phyloP scores from a whole-genome alignment of 116 monocot species.

The Posidonia oceanica region DNA sequence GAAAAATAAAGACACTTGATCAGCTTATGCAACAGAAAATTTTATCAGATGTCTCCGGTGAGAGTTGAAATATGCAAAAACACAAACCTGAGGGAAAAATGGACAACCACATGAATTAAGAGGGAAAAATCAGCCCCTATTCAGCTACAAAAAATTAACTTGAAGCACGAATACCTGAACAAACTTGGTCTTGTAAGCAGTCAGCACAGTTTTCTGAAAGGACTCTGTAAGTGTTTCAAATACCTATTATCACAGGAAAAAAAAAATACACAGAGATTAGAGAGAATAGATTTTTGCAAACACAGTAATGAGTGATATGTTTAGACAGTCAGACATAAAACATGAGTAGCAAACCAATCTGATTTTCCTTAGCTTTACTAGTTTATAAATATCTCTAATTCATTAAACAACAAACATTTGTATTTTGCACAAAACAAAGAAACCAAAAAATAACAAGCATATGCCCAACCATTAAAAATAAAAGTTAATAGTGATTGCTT shows the following conservation, averaged over 20 bases:
- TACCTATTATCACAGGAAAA: slow-evolving; percentile 23
- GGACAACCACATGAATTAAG: neutral
- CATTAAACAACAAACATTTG: neutral
- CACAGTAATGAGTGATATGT: neutral
- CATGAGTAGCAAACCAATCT: neutral
- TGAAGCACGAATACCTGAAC: slow-evolving; percentile 45
- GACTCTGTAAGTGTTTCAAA: slow-evolving; percentile 55
- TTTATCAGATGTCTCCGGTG: no score
- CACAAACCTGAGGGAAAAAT: neutral
- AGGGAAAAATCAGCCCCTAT: neutral
- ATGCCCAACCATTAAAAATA: no score
- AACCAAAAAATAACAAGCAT: no score
- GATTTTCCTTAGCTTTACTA: no score
- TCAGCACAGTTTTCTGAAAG: slow-evolving; percentile 57
- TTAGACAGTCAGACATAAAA: neutral
- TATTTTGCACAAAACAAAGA: neutral
- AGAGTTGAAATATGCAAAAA: no score
- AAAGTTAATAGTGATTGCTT: no score
- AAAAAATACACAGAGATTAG: neutral
- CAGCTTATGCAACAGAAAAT: neutral
- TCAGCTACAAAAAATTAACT: neutral
- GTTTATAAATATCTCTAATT: neutral
- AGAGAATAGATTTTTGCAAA: neutral
- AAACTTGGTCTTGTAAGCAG: slow-evolving; percentile 79
- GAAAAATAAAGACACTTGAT: neutral